Evolutionary conservation across 306 rosid genomes (phyloP).

Genomic region (Inga laurina): DNA sequence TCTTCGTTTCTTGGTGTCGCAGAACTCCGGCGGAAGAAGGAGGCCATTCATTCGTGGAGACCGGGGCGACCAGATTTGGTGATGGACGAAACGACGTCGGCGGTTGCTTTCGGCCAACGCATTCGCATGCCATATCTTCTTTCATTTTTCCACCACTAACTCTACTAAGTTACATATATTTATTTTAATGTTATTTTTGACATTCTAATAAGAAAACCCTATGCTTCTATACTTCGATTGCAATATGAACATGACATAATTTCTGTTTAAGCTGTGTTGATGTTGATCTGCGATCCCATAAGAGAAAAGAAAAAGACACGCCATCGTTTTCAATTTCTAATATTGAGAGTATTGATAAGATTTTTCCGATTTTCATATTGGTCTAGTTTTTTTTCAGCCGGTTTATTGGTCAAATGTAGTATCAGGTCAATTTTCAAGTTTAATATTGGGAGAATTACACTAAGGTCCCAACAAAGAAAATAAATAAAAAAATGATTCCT

Average conservation of each 20-base stretch:
- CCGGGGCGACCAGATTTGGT: not conserved
- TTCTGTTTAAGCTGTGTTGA: not conserved
- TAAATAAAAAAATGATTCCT: too few relatives aligned
- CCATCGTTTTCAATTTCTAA: not conserved
- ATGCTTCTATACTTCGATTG: not conserved
- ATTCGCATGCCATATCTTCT: not conserved
- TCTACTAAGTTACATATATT: not conserved
- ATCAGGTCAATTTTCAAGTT: not conserved
- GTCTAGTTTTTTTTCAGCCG: too few relatives aligned
- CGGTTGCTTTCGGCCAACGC: not conserved
- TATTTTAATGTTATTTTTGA: too few relatives aligned
- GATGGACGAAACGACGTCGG: not conserved
- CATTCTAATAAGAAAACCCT: not conserved
- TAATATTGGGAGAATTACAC: too few relatives aligned
- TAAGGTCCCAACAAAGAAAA: too few relatives aligned
- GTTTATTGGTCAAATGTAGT: not conserved
- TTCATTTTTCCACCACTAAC: not conserved
- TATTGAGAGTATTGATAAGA: not conserved
- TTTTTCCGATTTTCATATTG: not conserved
- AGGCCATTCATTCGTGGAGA: not conserved
- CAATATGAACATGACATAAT: not conserved
- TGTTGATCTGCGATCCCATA: not conserved
- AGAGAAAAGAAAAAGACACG: not conserved
- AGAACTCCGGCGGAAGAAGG: not conserved
- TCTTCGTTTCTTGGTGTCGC: slow-evolving; percentile 19